These are phyloP conservation scores for Pueraria montana DNA, from an alignment of 306 rosid species.

Conservation along the genomic window DNA sequence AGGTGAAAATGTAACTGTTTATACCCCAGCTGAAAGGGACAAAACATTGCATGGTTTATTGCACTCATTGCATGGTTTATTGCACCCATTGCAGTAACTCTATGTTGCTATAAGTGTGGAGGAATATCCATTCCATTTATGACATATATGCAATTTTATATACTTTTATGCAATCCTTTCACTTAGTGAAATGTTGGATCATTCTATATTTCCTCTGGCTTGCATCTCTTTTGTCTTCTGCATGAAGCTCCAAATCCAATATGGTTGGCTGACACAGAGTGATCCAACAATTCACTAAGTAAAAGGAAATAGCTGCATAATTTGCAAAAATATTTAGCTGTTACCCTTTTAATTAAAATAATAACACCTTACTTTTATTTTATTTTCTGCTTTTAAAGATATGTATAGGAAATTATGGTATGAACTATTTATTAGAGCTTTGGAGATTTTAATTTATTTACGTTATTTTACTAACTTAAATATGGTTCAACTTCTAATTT, in stretches of 20 bases:
- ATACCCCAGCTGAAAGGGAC: conserved; percentile 36
- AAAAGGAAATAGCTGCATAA: conserved; percentile 20
- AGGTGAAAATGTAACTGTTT: background rate
- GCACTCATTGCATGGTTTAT: background rate
- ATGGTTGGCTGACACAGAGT: conserved; percentile 26
- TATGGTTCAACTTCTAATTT: background rate
- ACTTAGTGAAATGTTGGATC: conserved; percentile 45
- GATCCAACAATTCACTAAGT: conserved; percentile 57
- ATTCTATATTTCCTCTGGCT: conserved; percentile 7
- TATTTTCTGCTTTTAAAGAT: background rate
- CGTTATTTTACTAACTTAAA: background rate
- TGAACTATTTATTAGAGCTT: background rate
- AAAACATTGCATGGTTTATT: conserved; percentile 5
- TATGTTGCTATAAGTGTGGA: conserved; percentile 5
- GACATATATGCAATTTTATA: background rate
- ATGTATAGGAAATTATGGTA: background rate
- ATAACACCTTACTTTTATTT: background rate
- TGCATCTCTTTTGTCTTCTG: background rate
- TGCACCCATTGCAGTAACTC: conserved; percentile 25
- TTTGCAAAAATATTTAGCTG: background rate
- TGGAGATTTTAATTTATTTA: background rate
- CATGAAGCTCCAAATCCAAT: conserved; percentile 10
- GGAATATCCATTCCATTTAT: conserved; percentile 17
- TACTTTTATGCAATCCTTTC: background rate
- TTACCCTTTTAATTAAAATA: background rate